Percentiles rank a stretch among this genome's conserved stretches.
Evolutionary conservation across 2,329 filamentous ascomycete species (phyloP).

Genomic region (Botrytis paeoniae): DNA sequence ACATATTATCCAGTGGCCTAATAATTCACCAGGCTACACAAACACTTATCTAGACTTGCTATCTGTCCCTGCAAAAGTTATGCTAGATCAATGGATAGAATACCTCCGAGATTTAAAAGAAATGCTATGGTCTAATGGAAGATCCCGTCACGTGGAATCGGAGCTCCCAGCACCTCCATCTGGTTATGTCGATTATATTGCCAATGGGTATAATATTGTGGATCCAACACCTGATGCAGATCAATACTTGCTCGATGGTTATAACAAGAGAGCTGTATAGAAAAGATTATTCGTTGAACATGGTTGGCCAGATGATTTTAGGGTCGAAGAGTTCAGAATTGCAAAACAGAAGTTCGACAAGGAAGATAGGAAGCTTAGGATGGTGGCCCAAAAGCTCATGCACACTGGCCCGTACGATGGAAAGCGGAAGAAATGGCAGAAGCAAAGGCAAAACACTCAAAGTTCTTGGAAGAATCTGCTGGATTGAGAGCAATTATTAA

Average conservation of each 20-base stretch:
- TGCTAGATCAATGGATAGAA: constrained; percentile 11
- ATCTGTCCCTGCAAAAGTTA: constrained; percentile 3
- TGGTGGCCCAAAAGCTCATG: neutral
- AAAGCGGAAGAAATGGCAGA: neutral
- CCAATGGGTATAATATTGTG: constrained; percentile 1
- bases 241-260: neutral
- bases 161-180: neutral
- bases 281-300: neutral
- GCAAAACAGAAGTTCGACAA: neutral
- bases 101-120: neutral
- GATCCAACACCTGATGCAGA: neutral
- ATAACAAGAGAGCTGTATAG: neutral
- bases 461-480: constrained; percentile 11
- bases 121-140: neutral
- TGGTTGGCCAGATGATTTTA: neutral
- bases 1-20: neutral
- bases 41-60: constrained; percentile 4
- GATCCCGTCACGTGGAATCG: neutral
- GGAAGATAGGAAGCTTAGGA: neutral
- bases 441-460: neutral
- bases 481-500: neutral
- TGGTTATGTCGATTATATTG: constrained; percentile 8
- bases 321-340: neutral
- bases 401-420: neutral
- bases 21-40: constrained; percentile 3